These are phyloP conservation scores for Clausena lansium DNA, from an alignment of 345 rosid species.

Conservation along the genomic window DNA sequence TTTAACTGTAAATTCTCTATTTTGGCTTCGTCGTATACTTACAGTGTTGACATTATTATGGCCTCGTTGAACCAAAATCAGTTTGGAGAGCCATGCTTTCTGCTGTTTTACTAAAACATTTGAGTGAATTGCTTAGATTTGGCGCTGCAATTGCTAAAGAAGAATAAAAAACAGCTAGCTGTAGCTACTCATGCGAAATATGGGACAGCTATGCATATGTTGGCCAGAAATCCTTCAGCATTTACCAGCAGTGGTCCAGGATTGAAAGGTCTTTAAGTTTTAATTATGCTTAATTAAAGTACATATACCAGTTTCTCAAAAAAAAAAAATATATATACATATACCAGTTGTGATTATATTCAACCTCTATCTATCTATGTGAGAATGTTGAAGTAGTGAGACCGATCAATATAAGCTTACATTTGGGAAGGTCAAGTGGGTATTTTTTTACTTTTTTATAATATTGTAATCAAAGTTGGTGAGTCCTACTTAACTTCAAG, in stretches of 20 bases:
- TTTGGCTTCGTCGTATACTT: too few species aligned
- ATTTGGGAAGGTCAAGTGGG: too few species aligned
- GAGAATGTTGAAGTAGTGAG: neutral
- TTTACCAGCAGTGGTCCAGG: neutral
- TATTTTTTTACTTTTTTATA: too few species aligned
- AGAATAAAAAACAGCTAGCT: neutral
- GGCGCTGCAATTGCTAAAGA: neutral
- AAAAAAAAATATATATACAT: too few species aligned
- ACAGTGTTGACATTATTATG: too few species aligned
- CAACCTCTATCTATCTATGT: neutral
- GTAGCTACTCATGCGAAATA: neutral
- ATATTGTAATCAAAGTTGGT: too few species aligned
- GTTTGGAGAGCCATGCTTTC: neutral
- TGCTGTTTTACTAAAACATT: neutral
- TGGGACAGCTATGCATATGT: neutral
- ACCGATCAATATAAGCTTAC: too few species aligned
- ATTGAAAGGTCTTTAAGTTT: neutral
- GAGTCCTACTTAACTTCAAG: too few species aligned
- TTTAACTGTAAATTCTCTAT: too few species aligned
- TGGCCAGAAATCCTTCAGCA: neutral
- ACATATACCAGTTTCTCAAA: too few species aligned
- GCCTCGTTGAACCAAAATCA: too few species aligned
- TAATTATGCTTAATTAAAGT: neutral
- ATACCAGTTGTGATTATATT: too few species aligned
- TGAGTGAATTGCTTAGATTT: neutral